A percentile compares a stretch with the other conserved stretches of the same genome.
phyloP scores from a whole-genome alignment of 2,329 filamentous ascomycete genomes.

The Scytalidium sp. region DNA sequence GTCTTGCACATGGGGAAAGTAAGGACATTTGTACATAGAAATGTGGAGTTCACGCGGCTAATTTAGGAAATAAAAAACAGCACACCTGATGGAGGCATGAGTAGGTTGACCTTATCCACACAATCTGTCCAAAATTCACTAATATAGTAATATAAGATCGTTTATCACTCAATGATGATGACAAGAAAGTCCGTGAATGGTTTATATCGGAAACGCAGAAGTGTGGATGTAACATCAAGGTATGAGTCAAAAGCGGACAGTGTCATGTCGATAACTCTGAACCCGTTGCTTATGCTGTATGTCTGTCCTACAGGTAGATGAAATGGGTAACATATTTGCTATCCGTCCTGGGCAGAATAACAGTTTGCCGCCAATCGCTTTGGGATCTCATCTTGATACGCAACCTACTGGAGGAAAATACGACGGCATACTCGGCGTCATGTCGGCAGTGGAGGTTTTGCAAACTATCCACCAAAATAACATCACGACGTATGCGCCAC shows the following conservation, averaged over 20 bases:
- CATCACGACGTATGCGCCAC: conserved; percentile 63
- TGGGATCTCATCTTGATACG: conserved; percentile 7
- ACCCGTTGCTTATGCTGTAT: too few species aligned
- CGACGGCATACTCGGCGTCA: conserved; percentile 72
- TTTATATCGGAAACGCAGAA: background rate
- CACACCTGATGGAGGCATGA: background rate
- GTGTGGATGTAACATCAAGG: background rate
- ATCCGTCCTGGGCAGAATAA: conserved; percentile 8
- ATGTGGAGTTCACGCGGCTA: background rate
- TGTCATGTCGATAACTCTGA: conserved; percentile 1
- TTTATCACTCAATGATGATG: conserved; percentile 7
- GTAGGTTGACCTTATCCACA: too few species aligned
- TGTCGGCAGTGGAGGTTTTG: conserved; percentile 70
- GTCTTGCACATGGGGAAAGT: background rate
- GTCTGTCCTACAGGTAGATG: conserved; percentile 5
- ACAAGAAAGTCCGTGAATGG: conserved; percentile 8
- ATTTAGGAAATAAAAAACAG: background rate
- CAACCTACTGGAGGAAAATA: conserved; percentile 64
- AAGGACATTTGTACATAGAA: background rate
- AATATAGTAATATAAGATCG: background rate
- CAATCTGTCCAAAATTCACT: too few species aligned
- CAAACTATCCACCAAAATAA: conserved; percentile 62
- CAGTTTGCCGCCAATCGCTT: conserved; percentile 5
- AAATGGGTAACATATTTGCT: conserved; percentile 6
- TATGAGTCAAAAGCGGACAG: background rate